phyloP scores from a whole-genome alignment of 2,329 filamentous ascomycete genomes.

The Aspergillus novofumigatus region DNA sequence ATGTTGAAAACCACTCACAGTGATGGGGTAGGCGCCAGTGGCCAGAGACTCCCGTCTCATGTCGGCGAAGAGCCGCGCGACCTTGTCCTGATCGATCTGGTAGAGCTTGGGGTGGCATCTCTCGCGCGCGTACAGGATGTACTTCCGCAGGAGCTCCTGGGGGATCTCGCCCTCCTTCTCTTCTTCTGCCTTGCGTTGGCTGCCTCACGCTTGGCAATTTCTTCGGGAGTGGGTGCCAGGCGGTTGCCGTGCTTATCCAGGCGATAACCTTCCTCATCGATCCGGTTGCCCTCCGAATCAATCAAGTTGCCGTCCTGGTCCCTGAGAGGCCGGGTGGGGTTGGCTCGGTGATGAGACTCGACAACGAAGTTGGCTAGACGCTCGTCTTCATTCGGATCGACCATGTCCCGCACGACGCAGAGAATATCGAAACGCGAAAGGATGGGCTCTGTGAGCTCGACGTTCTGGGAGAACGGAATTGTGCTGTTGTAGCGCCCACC shows the following conservation, averaged over 20 bases:
- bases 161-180: constrained; percentile 69
- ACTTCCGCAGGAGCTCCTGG: constrained; percentile 88
- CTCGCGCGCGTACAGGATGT: constrained; percentile 91
- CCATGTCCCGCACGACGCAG: constrained; percentile 91
- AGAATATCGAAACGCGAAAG: constrained; percentile 97
- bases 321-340: constrained; percentile 57
- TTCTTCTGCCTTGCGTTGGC: constrained; percentile 45
- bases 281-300: constrained; percentile 46
- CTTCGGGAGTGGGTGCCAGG: constrained; percentile 42
- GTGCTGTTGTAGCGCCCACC: constrained; percentile 96
- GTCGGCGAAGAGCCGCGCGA: constrained; percentile 88
- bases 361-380: constrained; percentile 92
- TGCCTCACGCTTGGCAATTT: constrained; percentile 35
- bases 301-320: constrained; percentile 43
- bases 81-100: constrained; percentile 96
- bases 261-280: constrained; percentile 58
- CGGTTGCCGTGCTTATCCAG: constrained; percentile 44
- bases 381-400: constrained; percentile 89
- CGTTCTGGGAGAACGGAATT: constrained; percentile 91
- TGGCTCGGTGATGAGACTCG: constrained; percentile 85
- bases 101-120: constrained; percentile 88
- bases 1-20: constrained; percentile 57
- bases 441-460: constrained; percentile 95
- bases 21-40: constrained; percentile 96
- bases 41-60: constrained; percentile 91